Evolutionary conservation across 331 rosid genomes (phyloP).

Genomic region (Spiraea crenata): DNA sequence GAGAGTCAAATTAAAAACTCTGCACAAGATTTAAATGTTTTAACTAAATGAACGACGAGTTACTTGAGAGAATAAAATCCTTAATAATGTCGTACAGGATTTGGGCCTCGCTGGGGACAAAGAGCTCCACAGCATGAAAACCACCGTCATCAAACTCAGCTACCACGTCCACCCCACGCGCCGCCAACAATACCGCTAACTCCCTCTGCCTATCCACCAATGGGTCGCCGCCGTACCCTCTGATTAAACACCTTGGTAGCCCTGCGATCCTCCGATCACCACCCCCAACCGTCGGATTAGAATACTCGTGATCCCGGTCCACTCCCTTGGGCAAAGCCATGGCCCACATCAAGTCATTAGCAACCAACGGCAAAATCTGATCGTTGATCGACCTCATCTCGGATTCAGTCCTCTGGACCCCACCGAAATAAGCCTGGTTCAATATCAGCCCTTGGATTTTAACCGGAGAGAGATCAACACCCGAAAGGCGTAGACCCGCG

Average conservation of each 20-base stretch:
- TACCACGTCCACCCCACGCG: conserved; percentile 52
- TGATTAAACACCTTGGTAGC: conserved; percentile 43
- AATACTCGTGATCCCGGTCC: conserved; percentile 60
- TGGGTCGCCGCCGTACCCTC: conserved; percentile 66
- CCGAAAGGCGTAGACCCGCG: conserved; percentile 49
- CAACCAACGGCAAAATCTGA: conserved; percentile 39
- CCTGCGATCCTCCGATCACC: conserved; percentile 44
- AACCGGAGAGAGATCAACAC: conserved; percentile 39
- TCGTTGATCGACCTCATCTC: conserved; percentile 44
- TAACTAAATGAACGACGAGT: too few species aligned
- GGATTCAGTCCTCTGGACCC: conserved; percentile 47
- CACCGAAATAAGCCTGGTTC: conserved; percentile 53
- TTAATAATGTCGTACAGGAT: conserved; percentile 17
- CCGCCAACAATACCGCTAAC: conserved; percentile 37
- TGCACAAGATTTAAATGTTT: too few species aligned
- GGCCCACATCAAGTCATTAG: conserved; percentile 61
- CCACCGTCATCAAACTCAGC: conserved; percentile 41
- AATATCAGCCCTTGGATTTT: conserved; percentile 52
- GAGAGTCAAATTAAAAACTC: too few species aligned
- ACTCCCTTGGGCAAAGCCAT: conserved; percentile 50
- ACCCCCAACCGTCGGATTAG: conserved; percentile 39
- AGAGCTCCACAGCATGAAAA: conserved; percentile 58
- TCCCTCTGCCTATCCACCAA: conserved; percentile 61
- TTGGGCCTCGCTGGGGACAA: conserved; percentile 37
- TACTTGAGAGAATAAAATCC: conserved; percentile 25